Evolutionary conservation across 192 early-diverging fungal species (phyloP).

Genomic region (Haplosporangium gracile): DNA sequence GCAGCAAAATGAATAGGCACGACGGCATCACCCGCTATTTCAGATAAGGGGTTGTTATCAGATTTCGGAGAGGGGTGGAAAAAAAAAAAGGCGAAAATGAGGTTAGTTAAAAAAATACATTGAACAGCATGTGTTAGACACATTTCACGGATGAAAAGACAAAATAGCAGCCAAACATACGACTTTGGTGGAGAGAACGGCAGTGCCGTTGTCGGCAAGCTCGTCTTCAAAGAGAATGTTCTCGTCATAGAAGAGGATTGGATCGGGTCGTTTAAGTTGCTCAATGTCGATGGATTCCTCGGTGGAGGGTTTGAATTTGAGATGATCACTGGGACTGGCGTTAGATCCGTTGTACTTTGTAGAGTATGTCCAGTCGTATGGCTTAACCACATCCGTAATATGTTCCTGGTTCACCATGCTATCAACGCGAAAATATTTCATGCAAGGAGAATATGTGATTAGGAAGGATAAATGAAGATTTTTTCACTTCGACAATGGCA

Average conservation of each 20-base stretch:
- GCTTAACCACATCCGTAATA: conserved; percentile 88
- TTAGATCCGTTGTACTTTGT: conserved; percentile 83
- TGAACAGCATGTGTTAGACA: background rate
- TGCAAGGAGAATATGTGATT: background rate
- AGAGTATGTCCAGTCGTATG: conserved; percentile 98
- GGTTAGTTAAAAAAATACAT: background rate
- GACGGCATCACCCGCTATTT: conserved; percentile 91
- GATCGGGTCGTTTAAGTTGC: conserved; percentile 80
- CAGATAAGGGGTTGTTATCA: background rate
- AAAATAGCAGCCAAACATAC: conserved; percentile 56
- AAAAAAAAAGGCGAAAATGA: background rate
- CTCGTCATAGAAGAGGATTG: conserved; percentile 96
- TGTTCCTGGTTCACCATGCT: conserved; percentile 69
- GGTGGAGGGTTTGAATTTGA: conserved; percentile 35
- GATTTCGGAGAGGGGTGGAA: background rate
- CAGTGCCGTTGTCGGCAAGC: conserved; percentile 93
- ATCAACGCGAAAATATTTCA: background rate
- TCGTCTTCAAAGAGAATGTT: conserved; percentile 97
- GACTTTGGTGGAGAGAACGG: conserved; percentile 82
- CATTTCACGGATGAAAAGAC: background rate
- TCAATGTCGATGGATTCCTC: conserved; percentile 78
- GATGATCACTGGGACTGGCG: conserved; percentile 57
- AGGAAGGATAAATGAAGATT: background rate
- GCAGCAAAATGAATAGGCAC: conserved; percentile 88
- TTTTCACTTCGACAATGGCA: too few relatives aligned